Percentiles rank a stretch among this genome's conserved stretches.
Conservation (phyloP, 2,329 filamentous ascomycete species). For the Sporothrix luriei region DNA sequence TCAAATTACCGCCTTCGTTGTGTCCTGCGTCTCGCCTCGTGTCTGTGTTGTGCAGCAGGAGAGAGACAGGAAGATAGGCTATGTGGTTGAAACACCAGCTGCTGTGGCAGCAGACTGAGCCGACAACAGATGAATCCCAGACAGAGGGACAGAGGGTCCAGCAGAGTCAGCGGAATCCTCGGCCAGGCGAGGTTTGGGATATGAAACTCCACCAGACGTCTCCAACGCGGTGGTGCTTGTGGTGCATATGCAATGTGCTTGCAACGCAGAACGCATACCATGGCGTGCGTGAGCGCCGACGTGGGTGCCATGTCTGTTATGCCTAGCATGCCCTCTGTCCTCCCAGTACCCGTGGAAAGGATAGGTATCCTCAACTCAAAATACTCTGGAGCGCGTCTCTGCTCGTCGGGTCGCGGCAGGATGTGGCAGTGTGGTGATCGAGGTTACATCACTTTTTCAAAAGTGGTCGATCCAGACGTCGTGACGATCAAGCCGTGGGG, state of each 20-base stretch:
- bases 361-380: neutral
- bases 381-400: neutral
- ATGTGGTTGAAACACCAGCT: conserved; percentile 8
- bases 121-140: conserved; percentile 9
- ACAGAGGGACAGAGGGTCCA: conserved; percentile 6
- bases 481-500: conserved; percentile 14
- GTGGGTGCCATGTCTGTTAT: conserved; percentile 6
- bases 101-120: neutral
- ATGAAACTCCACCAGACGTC: neutral
- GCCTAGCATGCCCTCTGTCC: neutral
- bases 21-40: neutral
- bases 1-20: neutral
- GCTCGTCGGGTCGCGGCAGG: conserved; percentile 2
- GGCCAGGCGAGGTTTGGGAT: neutral
- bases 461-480: neutral
- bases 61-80: neutral
- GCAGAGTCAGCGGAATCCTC: neutral
- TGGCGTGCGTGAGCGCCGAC: neutral
- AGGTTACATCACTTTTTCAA: neutral
- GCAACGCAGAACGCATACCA: neutral
- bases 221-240: neutral
- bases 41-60: neutral
- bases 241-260: neutral
- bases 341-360: neutral
- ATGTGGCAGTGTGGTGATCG: conserved; percentile 19